Evolutionary conservation across 495 filamentous ascomycete genomes (phyloP).

Genomic region (Pseudotulostoma volvatum): DNA sequence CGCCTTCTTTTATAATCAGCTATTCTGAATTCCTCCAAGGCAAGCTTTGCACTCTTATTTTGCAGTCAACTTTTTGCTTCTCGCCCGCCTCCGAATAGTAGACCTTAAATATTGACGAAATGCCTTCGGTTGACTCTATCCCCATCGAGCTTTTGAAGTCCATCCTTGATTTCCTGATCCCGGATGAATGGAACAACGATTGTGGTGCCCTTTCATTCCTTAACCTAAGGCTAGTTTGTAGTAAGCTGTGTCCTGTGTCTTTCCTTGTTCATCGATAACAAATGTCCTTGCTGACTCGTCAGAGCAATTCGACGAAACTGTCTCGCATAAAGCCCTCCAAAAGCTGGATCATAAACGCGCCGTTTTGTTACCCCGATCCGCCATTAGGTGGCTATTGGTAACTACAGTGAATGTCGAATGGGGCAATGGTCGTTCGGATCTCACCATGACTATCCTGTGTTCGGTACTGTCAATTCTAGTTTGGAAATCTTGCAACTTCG

Average conservation of each 20-base stretch:
- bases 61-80: too few relatives aligned
- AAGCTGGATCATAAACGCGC: neutral
- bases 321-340: neutral
- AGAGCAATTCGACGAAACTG: neutral
- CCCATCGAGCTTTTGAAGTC: neutral
- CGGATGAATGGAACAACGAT: neutral
- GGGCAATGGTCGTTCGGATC: too few relatives aligned
- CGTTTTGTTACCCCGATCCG: neutral
- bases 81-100: too few relatives aligned
- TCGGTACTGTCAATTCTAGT: too few relatives aligned
- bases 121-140: neutral
- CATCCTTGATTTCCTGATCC: neutral
- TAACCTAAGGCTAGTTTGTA: neutral
- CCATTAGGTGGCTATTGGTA: neutral
- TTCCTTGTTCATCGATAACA: neutral
- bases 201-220: neutral
- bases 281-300: neutral
- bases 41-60: too few relatives aligned
- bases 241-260: neutral
- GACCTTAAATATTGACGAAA: too few relatives aligned
- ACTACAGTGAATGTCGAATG: neutral
- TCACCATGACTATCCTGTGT: too few relatives aligned
- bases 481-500: neutral
- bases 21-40: too few relatives aligned
- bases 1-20: too few relatives aligned